Conservation (phyloP, 352 stramenopile species). For the Globisporangium canariense region DNA sequence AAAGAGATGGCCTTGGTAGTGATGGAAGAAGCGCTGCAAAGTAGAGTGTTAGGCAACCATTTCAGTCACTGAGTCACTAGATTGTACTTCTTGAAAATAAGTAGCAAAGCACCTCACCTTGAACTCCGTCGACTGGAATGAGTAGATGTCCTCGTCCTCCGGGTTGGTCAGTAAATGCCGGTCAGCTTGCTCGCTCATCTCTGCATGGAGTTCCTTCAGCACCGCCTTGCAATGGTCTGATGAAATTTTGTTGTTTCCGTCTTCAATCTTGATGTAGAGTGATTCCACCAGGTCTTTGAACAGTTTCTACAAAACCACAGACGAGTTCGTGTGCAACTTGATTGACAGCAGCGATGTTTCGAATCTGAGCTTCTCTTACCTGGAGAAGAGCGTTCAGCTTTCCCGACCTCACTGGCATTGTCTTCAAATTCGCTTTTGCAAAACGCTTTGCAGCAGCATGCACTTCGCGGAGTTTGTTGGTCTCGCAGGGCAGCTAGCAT, state of each 20-base stretch:
- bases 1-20: slow-evolving; percentile 66
- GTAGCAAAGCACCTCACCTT: slow-evolving; percentile 36
- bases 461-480: slow-evolving; percentile 36
- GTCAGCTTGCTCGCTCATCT: slow-evolving; percentile 59
- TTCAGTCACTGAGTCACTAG: not conserved
- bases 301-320: slow-evolving; percentile 49
- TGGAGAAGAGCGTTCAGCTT: slow-evolving; percentile 61
- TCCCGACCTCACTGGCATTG: slow-evolving; percentile 63
- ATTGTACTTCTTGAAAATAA: not conserved
- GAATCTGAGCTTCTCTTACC: slow-evolving; percentile 25
- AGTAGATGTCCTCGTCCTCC: slow-evolving; percentile 57
- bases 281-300: slow-evolving; percentile 76
- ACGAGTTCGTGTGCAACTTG: not conserved
- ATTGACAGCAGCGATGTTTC: not conserved
- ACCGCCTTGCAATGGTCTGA: slow-evolving; percentile 54
- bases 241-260: slow-evolving; percentile 73
- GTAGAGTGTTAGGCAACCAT: not conserved
- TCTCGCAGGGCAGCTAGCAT: slow-evolving; percentile 59
- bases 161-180: slow-evolving; percentile 40
- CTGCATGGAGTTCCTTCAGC: slow-evolving; percentile 48
- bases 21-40: slow-evolving; percentile 62
- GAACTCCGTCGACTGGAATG: slow-evolving; percentile 61
- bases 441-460: slow-evolving; percentile 53
- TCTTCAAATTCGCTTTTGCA: slow-evolving; percentile 44
- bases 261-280: slow-evolving; percentile 56